Evolutionary conservation across 495 filamentous ascomycete species (phyloP).

Genomic region (Thermothielavioides terrestris): DNA sequence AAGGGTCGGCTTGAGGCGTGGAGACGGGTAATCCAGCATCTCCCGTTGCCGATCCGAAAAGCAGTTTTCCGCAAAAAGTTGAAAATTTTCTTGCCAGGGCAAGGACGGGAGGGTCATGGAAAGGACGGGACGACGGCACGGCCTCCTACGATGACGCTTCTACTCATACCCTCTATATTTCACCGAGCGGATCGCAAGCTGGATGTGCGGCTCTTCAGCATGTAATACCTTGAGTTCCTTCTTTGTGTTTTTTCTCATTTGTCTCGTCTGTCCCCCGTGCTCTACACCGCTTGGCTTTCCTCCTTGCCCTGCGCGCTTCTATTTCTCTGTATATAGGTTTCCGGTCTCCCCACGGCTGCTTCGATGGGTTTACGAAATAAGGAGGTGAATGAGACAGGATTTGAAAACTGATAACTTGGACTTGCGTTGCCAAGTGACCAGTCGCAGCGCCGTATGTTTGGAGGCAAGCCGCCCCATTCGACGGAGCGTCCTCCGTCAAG

Average conservation of each 20-base stretch:
- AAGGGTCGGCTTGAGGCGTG: background rate
- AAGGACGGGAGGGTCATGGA: slow-evolving; percentile 1
- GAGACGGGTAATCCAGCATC: background rate
- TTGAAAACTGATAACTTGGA: no score
- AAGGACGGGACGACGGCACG: slow-evolving; percentile 15
- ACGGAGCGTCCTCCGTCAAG: no score
- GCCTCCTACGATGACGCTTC: slow-evolving; percentile 40
- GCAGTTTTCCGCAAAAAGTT: no score
- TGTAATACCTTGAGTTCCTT: slow-evolving; percentile 40
- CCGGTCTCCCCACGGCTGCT: slow-evolving; percentile 3
- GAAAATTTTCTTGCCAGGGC: background rate
- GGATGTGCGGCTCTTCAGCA: slow-evolving; percentile 34
- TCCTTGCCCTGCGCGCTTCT: slow-evolving; percentile 5
- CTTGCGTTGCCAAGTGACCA: no score
- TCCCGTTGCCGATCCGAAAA: background rate
- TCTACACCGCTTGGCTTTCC: slow-evolving; percentile 1
- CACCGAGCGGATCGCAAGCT: slow-evolving; percentile 21
- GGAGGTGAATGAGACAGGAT: slow-evolving; percentile 23
- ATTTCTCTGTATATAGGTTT: slow-evolving; percentile 22
- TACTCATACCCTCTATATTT: slow-evolving; percentile 31
- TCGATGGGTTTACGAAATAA: slow-evolving; percentile 27
- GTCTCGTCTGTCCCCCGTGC: slow-evolving; percentile 13
- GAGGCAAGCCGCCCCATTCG: no score
- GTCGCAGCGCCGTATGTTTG: no score
- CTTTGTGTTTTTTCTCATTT: slow-evolving; percentile 14